Conservation (phyloP, 2,329 filamentous ascomycete genomes). For the Claviceps cyperi region DNA sequence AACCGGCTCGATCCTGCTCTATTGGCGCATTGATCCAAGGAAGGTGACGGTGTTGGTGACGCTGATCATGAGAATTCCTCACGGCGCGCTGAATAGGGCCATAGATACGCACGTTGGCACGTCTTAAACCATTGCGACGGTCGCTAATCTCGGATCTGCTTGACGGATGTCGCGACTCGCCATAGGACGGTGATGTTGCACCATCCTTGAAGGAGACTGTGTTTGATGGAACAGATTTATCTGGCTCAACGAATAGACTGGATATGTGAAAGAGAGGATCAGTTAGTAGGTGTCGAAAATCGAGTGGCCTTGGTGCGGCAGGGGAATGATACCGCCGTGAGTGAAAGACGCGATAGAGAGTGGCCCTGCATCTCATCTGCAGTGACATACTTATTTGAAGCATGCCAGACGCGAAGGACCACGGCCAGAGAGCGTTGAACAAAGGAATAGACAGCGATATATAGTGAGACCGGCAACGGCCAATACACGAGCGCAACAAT, state of each 20-base stretch:
- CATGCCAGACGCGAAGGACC: not conserved
- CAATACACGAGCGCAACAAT: not conserved
- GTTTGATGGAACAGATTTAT: conserved; percentile 27
- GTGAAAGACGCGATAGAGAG: conserved; percentile 4
- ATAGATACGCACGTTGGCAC: conserved; percentile 16
- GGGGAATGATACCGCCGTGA: not conserved
- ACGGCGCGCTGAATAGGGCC: conserved; percentile 13
- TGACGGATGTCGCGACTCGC: conserved; percentile 25
- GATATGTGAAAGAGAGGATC: not conserved
- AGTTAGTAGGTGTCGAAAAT: conserved; percentile 6
- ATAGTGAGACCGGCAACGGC: not conserved
- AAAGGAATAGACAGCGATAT: not conserved
- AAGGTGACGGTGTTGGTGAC: conserved; percentile 6
- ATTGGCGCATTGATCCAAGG: conserved; percentile 12
- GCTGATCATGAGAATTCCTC: conserved; percentile 8
- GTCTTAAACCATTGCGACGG: conserved; percentile 10
- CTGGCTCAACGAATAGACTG: conserved; percentile 32
- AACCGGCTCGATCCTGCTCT: conserved; percentile 1
- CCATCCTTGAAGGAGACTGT: conserved; percentile 20
- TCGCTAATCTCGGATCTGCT: conserved; percentile 20
- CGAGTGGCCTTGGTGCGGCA: not conserved
- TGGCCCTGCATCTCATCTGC: not conserved
- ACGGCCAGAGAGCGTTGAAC: not conserved
- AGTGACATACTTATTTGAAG: not conserved
- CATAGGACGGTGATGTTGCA: conserved; percentile 19